Base-by-base conservation (phyloP, 1,284 basidiomycete genomes). In the Cutaneotrichosporon dermatis region DNA sequence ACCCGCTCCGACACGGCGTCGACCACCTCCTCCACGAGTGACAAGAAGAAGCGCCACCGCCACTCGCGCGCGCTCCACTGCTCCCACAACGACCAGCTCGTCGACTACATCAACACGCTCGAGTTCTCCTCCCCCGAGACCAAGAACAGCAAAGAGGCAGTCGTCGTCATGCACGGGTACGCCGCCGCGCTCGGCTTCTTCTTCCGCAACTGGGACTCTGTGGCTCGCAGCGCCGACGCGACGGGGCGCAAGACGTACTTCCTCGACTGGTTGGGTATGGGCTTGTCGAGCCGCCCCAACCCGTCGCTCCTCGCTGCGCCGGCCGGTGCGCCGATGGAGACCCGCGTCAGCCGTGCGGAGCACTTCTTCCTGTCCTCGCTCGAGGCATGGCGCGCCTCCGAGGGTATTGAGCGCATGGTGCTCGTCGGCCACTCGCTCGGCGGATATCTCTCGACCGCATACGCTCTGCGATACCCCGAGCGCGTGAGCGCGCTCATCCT, bases 221-320 rank as follows among this genome's bases (percentile, higher is more conserved):
- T 94, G 15, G 87, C 87, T 0, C 74, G 83, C 41, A 62, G 72
- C 10, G 63, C 69, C 4, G 63, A 66, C 11, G 33, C 56, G 0
- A 71, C 76, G 9, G 82, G 85, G n/a, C 82, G 86, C 0, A 81
- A 86, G 15, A 84, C 94, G 33, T 93, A 89, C 72, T 91, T 91
- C 43, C 80, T 97, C 67, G 94, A 98, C 78, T 97, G 94, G 94
- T 83, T 97, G 35, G 94, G 94, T 57, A 97, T 98, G 94, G 94
- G 94, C 45, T 86, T 92, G 48, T 92, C 90, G 11, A 87, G 92
- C 3, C 88, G 94, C 15, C 75, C 75, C 8, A 70, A 69, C 13
- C 76, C 76, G 4, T 61, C 66, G 16, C 64, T 74, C 2, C 68
- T 79, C 16, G 60, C 72, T 6, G 67, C 77, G 1, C 66, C 71